A percentile compares a stretch with the other conserved stretches of the same genome.
phyloP scores from a whole-genome alignment of 2,329 filamentous ascomycete species.

The Juglanconis oblonga region DNA sequence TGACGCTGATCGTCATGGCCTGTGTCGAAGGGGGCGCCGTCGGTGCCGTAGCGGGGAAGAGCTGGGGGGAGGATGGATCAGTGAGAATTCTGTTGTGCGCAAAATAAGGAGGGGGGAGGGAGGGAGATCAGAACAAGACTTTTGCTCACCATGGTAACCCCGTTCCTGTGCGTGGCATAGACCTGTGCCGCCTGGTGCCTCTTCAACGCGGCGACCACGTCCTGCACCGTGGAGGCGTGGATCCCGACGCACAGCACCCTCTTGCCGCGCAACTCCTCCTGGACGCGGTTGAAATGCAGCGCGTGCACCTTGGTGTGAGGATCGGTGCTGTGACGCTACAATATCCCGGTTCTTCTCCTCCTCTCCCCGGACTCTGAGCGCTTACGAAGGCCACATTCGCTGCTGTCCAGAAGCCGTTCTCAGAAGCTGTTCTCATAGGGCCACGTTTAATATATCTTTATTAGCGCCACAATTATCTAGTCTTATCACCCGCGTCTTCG shows the following conservation, averaged over 20 bases:
- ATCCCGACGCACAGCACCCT: constrained; percentile 16
- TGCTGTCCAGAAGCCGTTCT: too few relatives aligned
- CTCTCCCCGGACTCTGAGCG: too few relatives aligned
- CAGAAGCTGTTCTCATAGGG: too few relatives aligned
- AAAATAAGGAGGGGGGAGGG: background rate
- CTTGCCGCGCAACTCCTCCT: constrained; percentile 8
- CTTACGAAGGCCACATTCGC: too few relatives aligned
- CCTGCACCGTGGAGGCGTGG: constrained; percentile 15
- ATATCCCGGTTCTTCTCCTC: too few relatives aligned
- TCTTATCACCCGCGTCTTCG: too few relatives aligned
- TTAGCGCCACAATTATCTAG: too few relatives aligned
- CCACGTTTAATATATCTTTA: too few relatives aligned
- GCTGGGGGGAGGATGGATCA: background rate
- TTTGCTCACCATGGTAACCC: background rate
- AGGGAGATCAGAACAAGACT: too few relatives aligned
- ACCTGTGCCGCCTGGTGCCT: constrained; percentile 4
- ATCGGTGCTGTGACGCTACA: too few relatives aligned
- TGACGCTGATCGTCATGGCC: background rate
- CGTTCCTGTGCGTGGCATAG: constrained; percentile 11
- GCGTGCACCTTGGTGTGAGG: constrained; percentile 3
- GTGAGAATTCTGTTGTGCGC: background rate
- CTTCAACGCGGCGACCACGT: constrained; percentile 7
- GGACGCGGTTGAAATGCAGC: constrained; percentile 11
- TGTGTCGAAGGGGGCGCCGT: background rate
- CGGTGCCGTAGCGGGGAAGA: background rate